These are phyloP conservation scores for Globisporangium viniferum DNA, from an alignment of 352 stramenopile species.

Conservation along the genomic window DNA sequence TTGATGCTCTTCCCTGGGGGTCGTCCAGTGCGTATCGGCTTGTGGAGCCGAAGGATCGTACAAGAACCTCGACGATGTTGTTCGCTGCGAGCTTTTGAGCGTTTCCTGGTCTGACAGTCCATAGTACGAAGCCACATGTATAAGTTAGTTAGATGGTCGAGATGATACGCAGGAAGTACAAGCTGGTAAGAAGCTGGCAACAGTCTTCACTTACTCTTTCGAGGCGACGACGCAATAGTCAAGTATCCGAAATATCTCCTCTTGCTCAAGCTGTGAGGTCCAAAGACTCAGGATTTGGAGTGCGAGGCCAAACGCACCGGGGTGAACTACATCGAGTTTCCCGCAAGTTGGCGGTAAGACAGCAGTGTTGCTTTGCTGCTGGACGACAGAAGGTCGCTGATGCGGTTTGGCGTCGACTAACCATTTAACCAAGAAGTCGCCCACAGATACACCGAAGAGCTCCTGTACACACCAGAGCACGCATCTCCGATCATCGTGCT, in stretches of 20 bases:
- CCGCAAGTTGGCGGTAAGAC: neutral
- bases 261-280: conserved; percentile 11
- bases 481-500: neutral
- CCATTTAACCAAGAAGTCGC: neutral
- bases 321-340: conserved; percentile 15
- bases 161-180: neutral
- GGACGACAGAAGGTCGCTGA: neutral
- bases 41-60: conserved; percentile 29
- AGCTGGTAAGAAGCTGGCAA: neutral
- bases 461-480: conserved; percentile 5
- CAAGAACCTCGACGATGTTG: conserved; percentile 22
- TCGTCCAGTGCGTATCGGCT: neutral
- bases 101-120: conserved; percentile 22
- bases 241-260: conserved; percentile 16
- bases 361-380: conserved; percentile 1
- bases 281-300: conserved; percentile 30
- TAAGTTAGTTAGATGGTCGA: neutral
- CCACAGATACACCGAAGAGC: conserved; percentile 10
- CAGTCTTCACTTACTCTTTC: conserved; percentile 1
- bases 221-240: conserved; percentile 10
- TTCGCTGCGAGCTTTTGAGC: conserved; percentile 19
- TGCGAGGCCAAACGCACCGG: conserved; percentile 23
- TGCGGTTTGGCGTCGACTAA: neutral
- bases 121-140: neutral
- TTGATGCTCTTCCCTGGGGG: neutral